phyloP scores from a whole-genome alignment of 139 green algal genomes.

The Pleodorina starrii region DNA sequence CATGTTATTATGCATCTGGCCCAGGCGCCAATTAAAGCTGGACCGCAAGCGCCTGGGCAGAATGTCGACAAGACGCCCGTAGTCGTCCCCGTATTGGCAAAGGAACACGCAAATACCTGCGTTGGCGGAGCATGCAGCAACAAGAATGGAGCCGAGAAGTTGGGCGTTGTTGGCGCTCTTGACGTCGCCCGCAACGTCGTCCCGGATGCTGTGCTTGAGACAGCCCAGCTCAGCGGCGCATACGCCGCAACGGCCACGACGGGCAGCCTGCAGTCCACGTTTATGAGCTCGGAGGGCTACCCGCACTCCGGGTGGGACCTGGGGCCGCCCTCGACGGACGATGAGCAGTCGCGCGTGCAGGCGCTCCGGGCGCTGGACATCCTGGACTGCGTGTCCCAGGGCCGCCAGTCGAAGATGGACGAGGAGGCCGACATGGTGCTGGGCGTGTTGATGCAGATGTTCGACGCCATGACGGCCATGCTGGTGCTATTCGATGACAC shows the following conservation, averaged over 20 bases:
- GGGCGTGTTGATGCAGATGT: neutral
- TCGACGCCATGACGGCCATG: neutral
- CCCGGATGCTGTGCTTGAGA: neutral
- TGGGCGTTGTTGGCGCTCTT: too few relatives aligned
- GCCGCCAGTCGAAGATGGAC: neutral
- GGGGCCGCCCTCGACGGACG: neutral
- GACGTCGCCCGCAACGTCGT: too few relatives aligned
- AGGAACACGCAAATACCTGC: too few relatives aligned
- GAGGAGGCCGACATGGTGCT: conserved; percentile 34
- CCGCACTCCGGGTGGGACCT: neutral
- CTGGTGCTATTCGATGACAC: conserved; percentile 27
- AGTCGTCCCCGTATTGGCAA: too few relatives aligned
- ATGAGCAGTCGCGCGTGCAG: conserved; percentile 31
- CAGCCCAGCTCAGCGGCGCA: neutral
- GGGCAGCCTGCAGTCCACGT: neutral
- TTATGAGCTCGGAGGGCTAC: neutral
- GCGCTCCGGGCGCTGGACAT: conserved; percentile 18
- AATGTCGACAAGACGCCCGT: too few relatives aligned
- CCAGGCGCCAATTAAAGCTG: too few relatives aligned
- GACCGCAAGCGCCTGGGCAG: too few relatives aligned
- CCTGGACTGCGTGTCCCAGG: neutral
- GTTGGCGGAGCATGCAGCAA: too few relatives aligned
- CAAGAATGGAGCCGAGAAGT: too few relatives aligned
- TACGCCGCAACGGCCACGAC: neutral
- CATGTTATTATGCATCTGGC: too few relatives aligned